Percentiles rank a stretch among this genome's conserved stretches.
phyloP scores from a whole-genome alignment of 2,329 filamentous ascomycete species.

The Talaromyces sp. region DNA sequence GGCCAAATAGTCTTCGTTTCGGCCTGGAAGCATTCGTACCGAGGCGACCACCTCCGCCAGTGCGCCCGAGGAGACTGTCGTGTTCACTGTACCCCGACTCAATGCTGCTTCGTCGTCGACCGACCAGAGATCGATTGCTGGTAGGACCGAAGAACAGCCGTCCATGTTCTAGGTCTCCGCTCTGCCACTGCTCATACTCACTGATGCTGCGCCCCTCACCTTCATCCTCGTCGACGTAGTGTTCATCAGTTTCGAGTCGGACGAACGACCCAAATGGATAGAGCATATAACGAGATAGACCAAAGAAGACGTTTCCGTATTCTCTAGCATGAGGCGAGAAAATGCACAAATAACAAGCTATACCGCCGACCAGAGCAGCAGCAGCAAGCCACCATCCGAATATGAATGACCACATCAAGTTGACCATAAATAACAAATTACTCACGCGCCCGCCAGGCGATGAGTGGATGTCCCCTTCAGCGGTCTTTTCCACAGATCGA shows the following conservation, averaged over 20 bases:
- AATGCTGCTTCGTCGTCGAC: slow-evolving; percentile 79
- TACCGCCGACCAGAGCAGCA: slow-evolving; percentile 68
- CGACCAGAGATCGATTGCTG: slow-evolving; percentile 72
- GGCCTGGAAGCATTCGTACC: slow-evolving; percentile 45
- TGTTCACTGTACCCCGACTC: slow-evolving; percentile 79
- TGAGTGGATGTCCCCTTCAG: slow-evolving; percentile 95
- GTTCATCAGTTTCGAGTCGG: slow-evolving; percentile 86
- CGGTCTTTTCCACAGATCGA: slow-evolving; percentile 91
- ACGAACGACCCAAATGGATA: slow-evolving; percentile 98
- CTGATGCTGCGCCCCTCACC: slow-evolving; percentile 95
- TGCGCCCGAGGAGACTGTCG: slow-evolving; percentile 76
- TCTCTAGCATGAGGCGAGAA: slow-evolving; percentile 75
- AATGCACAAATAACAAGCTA: slow-evolving; percentile 74
- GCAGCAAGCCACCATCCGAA: slow-evolving; percentile 96
- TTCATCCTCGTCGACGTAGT: slow-evolving; percentile 89
- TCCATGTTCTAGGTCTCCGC: slow-evolving; percentile 91
- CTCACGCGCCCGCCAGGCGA: slow-evolving; percentile 83
- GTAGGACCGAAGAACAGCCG: slow-evolving; percentile 90
- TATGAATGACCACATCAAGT: slow-evolving; percentile 80
- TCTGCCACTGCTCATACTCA: slow-evolving; percentile 99
- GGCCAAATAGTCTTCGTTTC: slow-evolving; percentile 87
- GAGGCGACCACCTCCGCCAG: slow-evolving; percentile 50
- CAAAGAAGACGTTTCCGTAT: slow-evolving; percentile 82
- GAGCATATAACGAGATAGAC: slow-evolving; percentile 79
- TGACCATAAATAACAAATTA: slow-evolving; percentile 80